Conservation (phyloP, 2,329 filamentous ascomycete genomes). For the Macrophomina phaseolina region DNA sequence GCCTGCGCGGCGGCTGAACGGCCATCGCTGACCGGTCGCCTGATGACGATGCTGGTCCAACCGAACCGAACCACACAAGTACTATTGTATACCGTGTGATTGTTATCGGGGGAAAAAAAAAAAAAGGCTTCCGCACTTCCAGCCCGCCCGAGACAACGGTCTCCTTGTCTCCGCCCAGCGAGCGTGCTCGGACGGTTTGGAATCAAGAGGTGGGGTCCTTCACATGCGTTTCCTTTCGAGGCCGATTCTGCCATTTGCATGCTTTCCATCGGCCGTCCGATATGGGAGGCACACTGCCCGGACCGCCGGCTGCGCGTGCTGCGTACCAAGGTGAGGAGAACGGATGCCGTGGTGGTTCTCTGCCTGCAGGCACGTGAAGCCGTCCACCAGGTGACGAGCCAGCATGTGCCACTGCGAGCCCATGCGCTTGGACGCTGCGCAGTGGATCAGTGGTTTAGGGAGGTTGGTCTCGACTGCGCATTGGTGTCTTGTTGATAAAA, state of each 20-base stretch:
- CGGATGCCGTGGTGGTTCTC: neutral
- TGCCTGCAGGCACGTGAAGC: slow-evolving; percentile 6
- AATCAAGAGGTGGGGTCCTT: neutral
- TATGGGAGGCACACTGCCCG: neutral
- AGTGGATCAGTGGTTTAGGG: slow-evolving; percentile 20
- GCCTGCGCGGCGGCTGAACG: neutral
- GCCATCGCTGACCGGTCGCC: neutral
- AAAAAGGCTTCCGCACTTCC: neutral
- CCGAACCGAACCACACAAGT: neutral
- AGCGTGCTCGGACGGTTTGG: neutral
- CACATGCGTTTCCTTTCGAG: neutral
- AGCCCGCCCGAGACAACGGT: neutral
- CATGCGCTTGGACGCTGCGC: slow-evolving; percentile 16
- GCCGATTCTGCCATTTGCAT: slow-evolving; percentile 4
- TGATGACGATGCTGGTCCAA: neutral
- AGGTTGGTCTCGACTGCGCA: slow-evolving; percentile 23
- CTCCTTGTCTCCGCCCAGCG: neutral
- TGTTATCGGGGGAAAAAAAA: neutral
- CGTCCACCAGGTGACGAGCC: neutral
- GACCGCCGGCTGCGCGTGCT: slow-evolving; percentile 7
- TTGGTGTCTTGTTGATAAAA: neutral
- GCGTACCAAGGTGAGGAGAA: slow-evolving; percentile 1
- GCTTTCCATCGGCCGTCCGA: neutral
- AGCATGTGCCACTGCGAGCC: neutral
- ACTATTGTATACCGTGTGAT: neutral